A percentile compares a stretch with the other conserved stretches of the same genome.
Evolutionary conservation across 805 yeast genomes (phyloP).

Genomic region (Tetrapisispora taiwanensis): DNA sequence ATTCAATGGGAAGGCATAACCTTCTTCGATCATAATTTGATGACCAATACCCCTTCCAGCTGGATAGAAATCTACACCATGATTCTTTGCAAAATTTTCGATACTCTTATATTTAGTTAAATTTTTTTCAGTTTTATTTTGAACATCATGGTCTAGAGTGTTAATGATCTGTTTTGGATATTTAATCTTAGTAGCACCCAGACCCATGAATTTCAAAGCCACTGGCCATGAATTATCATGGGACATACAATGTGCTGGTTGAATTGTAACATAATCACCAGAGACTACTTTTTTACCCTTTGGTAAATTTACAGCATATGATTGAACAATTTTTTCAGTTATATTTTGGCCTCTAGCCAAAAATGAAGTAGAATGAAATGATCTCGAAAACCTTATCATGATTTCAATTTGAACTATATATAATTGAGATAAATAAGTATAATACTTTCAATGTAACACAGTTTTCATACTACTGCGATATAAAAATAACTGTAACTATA

Average conservation of each 20-base stretch:
- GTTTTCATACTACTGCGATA: no score
- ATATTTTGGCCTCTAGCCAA: slow-evolving; percentile 51
- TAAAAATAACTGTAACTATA: no score
- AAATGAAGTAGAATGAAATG: slow-evolving; percentile 13
- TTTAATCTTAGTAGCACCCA: slow-evolving; percentile 77
- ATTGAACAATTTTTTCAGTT: slow-evolving; percentile 92
- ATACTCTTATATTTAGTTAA: slow-evolving; percentile 80
- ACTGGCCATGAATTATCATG: slow-evolving; percentile 99
- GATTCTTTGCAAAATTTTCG: slow-evolving; percentile 78
- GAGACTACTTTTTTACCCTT: slow-evolving; percentile 64
- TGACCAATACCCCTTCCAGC: slow-evolving; percentile 99
- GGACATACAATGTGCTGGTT: slow-evolving; percentile 97
- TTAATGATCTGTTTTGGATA: slow-evolving; percentile 88
- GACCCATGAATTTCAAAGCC: slow-evolving; percentile 88
- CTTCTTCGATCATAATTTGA: slow-evolving; percentile 98
- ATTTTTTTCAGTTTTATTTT: slow-evolving; percentile 82
- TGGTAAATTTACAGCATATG: slow-evolving; percentile 79
- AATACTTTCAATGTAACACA: no score
- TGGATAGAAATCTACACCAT: slow-evolving; percentile 93
- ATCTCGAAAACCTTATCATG: slow-evolving; percentile 22
- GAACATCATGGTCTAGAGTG: slow-evolving; percentile 97
- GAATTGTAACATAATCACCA: slow-evolving; percentile 92
- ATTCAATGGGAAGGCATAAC: slow-evolving; percentile 91
- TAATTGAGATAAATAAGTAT: no score
- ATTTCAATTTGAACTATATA: no score